Percentiles rank a stretch among this genome's conserved stretches.
Conservation (phyloP, 306 rosid genomes). For the Lablab purpureus region DNA sequence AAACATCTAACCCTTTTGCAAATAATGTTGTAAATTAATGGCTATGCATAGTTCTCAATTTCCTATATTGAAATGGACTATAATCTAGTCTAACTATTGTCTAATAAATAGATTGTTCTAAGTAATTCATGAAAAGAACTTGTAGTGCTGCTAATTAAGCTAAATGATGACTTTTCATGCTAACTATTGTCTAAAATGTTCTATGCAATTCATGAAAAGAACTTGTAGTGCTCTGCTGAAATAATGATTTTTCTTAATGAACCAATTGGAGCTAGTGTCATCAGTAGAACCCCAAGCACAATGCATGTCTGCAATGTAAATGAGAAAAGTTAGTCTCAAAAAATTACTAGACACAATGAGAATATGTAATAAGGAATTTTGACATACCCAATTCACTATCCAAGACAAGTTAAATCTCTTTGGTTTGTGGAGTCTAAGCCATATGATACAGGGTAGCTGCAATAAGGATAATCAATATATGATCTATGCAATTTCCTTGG, state of each 20-base stretch:
- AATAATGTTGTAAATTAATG: no score
- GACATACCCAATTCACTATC: constrained; percentile 71
- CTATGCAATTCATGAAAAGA: constrained; percentile 63
- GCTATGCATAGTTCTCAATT: no score
- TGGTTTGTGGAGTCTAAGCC: constrained; percentile 78
- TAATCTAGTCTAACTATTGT: constrained; percentile 7
- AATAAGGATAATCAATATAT: constrained; percentile 3
- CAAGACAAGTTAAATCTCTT: constrained; percentile 76
- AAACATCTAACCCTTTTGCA: neutral
- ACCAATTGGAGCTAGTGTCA: constrained; percentile 83
- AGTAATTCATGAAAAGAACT: neutral
- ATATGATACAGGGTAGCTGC: constrained; percentile 88
- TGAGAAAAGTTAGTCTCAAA: neutral
- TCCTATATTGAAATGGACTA: neutral
- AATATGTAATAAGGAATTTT: neutral
- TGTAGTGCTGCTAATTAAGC: neutral
- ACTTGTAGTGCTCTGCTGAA: constrained; percentile 58
- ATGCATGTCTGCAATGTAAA: constrained; percentile 63
- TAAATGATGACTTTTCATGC: neutral
- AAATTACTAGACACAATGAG: neutral
- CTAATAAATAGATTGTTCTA: neutral
- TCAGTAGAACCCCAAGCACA: constrained; percentile 64
- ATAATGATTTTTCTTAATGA: constrained; percentile 67
- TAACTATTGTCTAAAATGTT: neutral
- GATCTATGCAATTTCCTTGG: neutral